Evolutionary conservation across 805 yeast species (phyloP).

Genomic region (Lipomyces yamadae): DNA sequence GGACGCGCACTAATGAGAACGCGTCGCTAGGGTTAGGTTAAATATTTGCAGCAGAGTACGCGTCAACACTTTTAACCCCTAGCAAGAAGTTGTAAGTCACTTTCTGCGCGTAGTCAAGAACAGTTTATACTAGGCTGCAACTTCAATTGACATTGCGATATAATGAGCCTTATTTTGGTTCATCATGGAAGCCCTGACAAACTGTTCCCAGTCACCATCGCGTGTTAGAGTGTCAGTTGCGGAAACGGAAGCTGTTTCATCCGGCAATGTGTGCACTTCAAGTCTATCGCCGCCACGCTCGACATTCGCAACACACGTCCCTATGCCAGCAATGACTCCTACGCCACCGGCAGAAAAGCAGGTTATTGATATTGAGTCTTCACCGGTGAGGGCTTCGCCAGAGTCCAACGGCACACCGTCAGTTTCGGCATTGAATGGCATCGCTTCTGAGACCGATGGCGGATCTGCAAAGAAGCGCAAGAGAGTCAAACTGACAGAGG

Average conservation of each 20-base stretch:
- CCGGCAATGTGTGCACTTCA: background rate
- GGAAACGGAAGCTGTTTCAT: background rate
- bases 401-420: background rate
- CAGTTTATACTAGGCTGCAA: too few relatives aligned
- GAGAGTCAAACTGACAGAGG: slow-evolving; percentile 22
- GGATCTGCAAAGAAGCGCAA: slow-evolving; percentile 23
- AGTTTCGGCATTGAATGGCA: background rate
- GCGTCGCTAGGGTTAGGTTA: too few relatives aligned
- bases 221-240: background rate
- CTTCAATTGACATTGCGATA: too few relatives aligned
- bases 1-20: too few relatives aligned
- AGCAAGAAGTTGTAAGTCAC: too few relatives aligned
- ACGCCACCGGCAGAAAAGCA: background rate
- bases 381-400: background rate
- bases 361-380: background rate
- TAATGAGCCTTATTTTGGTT: background rate
- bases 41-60: too few relatives aligned
- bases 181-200: slow-evolving; percentile 1
- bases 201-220: background rate
- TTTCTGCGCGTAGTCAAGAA: too few relatives aligned
- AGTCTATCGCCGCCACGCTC: background rate
- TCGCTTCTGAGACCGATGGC: background rate
- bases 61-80: too few relatives aligned
- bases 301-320: background rate
- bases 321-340: background rate